Evolutionary conservation across 495 filamentous ascomycete genomes (phyloP).

Genomic region (Aspergillus bridgeri): DNA sequence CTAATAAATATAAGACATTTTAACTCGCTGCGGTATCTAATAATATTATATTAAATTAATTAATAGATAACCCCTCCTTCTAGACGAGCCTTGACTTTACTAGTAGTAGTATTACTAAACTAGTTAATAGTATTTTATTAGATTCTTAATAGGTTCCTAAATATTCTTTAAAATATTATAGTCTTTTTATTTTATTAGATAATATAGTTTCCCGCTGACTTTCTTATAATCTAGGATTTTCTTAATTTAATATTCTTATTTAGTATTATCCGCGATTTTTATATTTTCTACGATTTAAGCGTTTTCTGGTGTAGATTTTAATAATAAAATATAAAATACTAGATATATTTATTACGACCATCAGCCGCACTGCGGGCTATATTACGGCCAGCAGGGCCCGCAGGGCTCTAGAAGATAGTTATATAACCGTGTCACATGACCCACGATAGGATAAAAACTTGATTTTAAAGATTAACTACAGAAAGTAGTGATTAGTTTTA

Average conservation of each 20-base stretch:
- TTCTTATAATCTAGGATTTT: not conserved
- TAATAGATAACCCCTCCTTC: not conserved
- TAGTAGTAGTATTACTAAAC: constrained; percentile 1
- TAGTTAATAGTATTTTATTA: not conserved
- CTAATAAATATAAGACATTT: too few relatives aligned
- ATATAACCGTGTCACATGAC: too few relatives aligned
- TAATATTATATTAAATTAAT: not conserved
- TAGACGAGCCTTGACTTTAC: not conserved
- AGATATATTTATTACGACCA: too few relatives aligned
- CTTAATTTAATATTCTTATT: not conserved
- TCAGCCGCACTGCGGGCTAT: too few relatives aligned
- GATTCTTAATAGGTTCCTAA: constrained; percentile 4
- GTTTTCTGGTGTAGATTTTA: too few relatives aligned
- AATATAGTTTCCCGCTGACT: not conserved
- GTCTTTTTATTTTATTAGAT: not conserved
- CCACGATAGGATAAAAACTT: too few relatives aligned
- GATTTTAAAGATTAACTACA: too few relatives aligned
- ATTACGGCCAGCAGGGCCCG: too few relatives aligned
- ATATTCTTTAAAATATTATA: constrained; percentile 5
- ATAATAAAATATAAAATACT: too few relatives aligned
- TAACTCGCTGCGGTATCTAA: not conserved
- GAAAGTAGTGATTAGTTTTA: too few relatives aligned
- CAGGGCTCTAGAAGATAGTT: too few relatives aligned
- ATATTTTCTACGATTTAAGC: not conserved
- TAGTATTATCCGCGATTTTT: not conserved